These are phyloP conservation scores for Citrullus mucosospermus DNA, from an alignment of 306 rosid genomes.

Conservation along the genomic window DNA sequence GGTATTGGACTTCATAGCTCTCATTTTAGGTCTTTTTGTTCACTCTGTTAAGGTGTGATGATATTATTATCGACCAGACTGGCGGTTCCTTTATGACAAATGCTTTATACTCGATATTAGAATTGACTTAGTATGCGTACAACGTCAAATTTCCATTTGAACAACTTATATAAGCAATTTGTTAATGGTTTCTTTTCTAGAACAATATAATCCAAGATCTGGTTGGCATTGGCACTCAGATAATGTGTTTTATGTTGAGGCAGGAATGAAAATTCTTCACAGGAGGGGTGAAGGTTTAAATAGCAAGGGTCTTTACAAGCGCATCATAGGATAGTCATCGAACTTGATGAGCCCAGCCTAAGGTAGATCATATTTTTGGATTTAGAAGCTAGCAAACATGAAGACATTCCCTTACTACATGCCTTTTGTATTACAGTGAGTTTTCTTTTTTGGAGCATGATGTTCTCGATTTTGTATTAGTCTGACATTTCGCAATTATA, in stretches of 20 bases:
- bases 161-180: background rate
- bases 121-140: background rate
- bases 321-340: background rate
- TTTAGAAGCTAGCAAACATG: background rate
- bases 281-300: conserved; percentile 4
- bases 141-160: background rate
- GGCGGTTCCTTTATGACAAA: background rate
- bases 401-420: background rate
- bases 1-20: background rate
- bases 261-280: background rate
- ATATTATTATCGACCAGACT: too few relatives aligned
- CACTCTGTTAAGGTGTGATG: too few relatives aligned
- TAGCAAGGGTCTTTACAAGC: too few relatives aligned
- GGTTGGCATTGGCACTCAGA: background rate
- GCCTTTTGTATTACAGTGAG: conserved; percentile 5
- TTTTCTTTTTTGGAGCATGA: conserved; percentile 1
- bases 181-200: background rate
- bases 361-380: conserved; percentile 1
- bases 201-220: background rate
- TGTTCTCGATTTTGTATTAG: background rate
- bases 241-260: background rate
- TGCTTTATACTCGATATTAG: background rate
- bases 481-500: background rate
- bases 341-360: conserved; percentile 2
- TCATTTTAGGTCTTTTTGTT: background rate